These are phyloP conservation scores for Acanthamoeba healyi DNA, from an alignment of 208 protist genomes.

Conservation along the genomic window DNA sequence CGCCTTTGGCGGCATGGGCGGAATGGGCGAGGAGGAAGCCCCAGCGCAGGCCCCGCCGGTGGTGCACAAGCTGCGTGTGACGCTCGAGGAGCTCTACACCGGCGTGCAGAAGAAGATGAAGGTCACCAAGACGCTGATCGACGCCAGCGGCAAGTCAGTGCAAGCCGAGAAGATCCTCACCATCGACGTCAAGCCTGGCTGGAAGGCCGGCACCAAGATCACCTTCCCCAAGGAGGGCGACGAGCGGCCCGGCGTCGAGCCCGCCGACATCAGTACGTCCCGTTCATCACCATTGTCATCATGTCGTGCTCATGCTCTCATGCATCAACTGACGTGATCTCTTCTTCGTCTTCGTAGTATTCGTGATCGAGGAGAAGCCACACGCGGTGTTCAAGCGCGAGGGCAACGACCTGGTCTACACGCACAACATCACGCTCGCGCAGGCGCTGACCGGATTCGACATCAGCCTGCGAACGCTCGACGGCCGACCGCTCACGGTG, in stretches of 20 bases:
- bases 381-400: conserved; percentile 94
- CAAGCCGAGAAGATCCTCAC: conserved; percentile 92
- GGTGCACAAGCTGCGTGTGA: conserved; percentile 82
- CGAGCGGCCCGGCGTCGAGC: conserved; percentile 86
- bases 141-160: conserved; percentile 61
- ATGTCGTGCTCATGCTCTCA: neutral
- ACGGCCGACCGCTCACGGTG: conserved; percentile 74
- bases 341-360: too few species aligned
- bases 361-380: conserved; percentile 96
- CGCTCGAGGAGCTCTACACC: conserved; percentile 92
- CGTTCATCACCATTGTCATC: neutral
- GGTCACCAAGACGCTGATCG: conserved; percentile 86
- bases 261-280: conserved; percentile 93
- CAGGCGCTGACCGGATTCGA: conserved; percentile 78
- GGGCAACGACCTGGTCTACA: conserved; percentile 91
- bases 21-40: conserved; percentile 58
- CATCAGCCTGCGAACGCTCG: conserved; percentile 79
- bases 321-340: too few species aligned
- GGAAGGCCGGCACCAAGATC: conserved; percentile 97
- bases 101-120: conserved; percentile 93
- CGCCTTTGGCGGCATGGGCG: conserved; percentile 48
- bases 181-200: conserved; percentile 96
- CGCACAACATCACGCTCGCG: conserved; percentile 73
- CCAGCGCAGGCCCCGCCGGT: conserved; percentile 82
- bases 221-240: conserved; percentile 91